Conservation (phyloP, 192 early-diverging fungal species). For the Geranomyces michiganensis region DNA sequence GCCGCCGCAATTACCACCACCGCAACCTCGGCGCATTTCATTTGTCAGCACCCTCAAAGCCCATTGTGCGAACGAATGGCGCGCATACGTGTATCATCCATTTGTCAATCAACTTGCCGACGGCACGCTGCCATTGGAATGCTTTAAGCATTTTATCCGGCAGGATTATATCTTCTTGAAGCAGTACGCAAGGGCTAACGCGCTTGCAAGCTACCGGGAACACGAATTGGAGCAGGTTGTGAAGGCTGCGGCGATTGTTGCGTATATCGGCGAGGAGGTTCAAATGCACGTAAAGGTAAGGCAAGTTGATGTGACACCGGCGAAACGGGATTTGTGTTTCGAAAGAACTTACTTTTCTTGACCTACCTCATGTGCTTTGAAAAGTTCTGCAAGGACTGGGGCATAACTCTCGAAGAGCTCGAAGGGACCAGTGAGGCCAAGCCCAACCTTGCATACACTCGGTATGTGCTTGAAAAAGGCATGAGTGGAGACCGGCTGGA, state of each 20-base stretch:
- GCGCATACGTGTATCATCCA: slow-evolving; percentile 66
- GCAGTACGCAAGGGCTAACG: slow-evolving; percentile 77
- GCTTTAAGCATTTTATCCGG: slow-evolving; percentile 77
- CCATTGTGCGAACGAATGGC: slow-evolving; percentile 62
- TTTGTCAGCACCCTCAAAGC: slow-evolving; percentile 49
- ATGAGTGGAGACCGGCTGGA: slow-evolving; percentile 73
- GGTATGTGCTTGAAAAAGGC: slow-evolving; percentile 72
- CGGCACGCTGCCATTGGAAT: slow-evolving; percentile 69
- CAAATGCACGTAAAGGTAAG: slow-evolving; percentile 68
- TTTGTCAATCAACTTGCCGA: slow-evolving; percentile 78
- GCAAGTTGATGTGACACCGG: neutral
- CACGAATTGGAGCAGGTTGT: slow-evolving; percentile 59
- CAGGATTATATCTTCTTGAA: slow-evolving; percentile 84
- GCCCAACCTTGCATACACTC: slow-evolving; percentile 81
- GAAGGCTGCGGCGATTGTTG: slow-evolving; percentile 62
- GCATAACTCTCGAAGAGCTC: slow-evolving; percentile 70
- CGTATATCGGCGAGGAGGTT: slow-evolving; percentile 68
- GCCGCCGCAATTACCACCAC: neutral
- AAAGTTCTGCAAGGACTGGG: slow-evolving; percentile 74
- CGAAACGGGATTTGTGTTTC: neutral
- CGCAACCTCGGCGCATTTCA: slow-evolving; percentile 1
- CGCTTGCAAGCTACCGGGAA: slow-evolving; percentile 77
- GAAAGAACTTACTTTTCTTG: slow-evolving; percentile 12
- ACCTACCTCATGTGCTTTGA: too few species aligned
- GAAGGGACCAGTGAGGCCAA: slow-evolving; percentile 69